A percentile compares a stretch with the other conserved stretches of the same genome.
Conservation (phyloP, 345 rosid species). For the Lenwebbia sp. region DNA sequence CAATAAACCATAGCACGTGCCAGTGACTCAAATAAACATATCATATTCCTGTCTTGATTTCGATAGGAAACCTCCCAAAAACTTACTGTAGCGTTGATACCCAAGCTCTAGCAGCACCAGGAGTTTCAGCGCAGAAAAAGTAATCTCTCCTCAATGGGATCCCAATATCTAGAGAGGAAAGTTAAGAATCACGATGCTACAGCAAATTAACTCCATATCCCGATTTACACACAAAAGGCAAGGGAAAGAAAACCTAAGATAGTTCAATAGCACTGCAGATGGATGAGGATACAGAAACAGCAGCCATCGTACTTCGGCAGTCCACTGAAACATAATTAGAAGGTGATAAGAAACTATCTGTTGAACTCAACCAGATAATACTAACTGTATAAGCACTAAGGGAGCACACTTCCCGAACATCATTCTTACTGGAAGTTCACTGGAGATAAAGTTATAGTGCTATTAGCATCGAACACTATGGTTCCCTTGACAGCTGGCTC, state of each 20-base stretch:
- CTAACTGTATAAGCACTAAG: neutral
- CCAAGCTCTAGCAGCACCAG: conserved; percentile 99
- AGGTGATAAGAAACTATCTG: neutral
- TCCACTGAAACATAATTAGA: conserved; percentile 48
- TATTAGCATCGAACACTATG: conserved; percentile 63
- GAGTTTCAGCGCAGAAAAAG: conserved; percentile 90
- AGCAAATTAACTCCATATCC: neutral
- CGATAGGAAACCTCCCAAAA: conserved; percentile 1
- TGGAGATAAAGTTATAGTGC: conserved; percentile 74
- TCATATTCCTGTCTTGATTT: neutral
- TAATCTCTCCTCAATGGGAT: conserved; percentile 91
- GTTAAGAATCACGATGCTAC: conserved; percentile 28
- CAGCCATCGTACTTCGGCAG: conserved; percentile 90
- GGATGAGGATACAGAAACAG: conserved; percentile 83
- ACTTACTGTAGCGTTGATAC: conserved; percentile 92
- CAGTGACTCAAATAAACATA: neutral
- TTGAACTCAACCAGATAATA: neutral
- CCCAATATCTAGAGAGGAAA: conserved; percentile 52
- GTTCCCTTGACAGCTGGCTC: conserved; percentile 80
- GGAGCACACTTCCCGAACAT: neutral
- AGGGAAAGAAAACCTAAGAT: neutral
- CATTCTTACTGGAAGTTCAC: conserved; percentile 86
- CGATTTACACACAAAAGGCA: neutral
- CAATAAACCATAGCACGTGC: neutral
- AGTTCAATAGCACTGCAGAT: neutral